Base-by-base conservation (phyloP, 768 basidiomycete species). In the Neoboletus subvelutipes region DNA sequence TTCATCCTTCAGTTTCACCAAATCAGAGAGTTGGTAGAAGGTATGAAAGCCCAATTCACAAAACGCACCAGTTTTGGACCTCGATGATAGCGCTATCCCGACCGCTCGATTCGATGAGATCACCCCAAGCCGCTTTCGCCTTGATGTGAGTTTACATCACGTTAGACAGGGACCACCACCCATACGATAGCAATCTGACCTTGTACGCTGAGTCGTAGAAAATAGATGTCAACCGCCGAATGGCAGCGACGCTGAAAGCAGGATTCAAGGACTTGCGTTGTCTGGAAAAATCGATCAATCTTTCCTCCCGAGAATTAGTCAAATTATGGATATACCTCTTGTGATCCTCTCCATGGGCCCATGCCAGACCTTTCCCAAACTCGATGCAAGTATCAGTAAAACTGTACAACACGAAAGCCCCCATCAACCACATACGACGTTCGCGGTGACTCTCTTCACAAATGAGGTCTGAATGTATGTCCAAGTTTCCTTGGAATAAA, bases 151-250 rank as follows among this genome's bases (percentile, higher is more conserved):
- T 45, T 10, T n/a, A n/a, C n/a, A n/a, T n/a, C n/a, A n/a, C n/a
- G 4, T 50, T 1, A 46, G 3, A 50, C 28, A 13, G 29, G 18
- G 9, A 10, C 34, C 0, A 18, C 5, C 31, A 43, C 15, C 11
- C 4, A 17, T 24, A 26, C 0, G 5, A 7, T 13, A 3, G 12
- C 8, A 6, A 20, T 31, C 51, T 22, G n/a, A 61, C 59, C 58
- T 60, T 60, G 58, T 61, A 55, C 15, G 52, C 77, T 0, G 73
- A 74, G 46, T 78, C 73, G 33, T 70, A 78, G 55, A 77, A 78
- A 3, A 77, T 64, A 0, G 69, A 55, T 3, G 74, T 73, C 9
- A 76, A 49, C 39, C 64, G 63, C 6, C 73, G 71, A 45, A 78
- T 9, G n/a, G n/a, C n/a, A n/a, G n/a, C n/a, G n/a, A n/a, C n/a